Conservation (phyloP, 1,284 basidiomycete genomes). For the Malassezia nana region DNA sequence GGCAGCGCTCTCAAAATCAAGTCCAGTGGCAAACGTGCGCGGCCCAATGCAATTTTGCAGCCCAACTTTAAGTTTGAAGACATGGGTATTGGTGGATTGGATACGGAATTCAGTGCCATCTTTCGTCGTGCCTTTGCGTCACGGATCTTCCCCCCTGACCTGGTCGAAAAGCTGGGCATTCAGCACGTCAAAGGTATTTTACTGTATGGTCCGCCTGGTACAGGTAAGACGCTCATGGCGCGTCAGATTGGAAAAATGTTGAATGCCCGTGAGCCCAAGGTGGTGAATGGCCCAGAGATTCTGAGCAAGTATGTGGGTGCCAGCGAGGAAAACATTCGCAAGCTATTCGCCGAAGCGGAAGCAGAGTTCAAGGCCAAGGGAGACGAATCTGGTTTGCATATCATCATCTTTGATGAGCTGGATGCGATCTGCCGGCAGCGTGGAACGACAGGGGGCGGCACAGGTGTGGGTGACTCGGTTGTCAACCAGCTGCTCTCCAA, state of each 20-base stretch:
- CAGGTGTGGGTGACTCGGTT: conserved; percentile 93
- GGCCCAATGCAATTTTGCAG: conserved; percentile 87
- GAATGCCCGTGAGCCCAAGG: conserved; percentile 93
- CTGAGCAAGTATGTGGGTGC: conserved; percentile 95
- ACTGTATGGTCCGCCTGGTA: conserved; percentile 90
- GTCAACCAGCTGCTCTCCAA: conserved; percentile 98
- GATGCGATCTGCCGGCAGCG: conserved; percentile 99
- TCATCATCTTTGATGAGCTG: conserved; percentile 98
- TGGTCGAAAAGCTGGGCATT: conserved; percentile 96
- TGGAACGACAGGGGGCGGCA: conserved; percentile 58
- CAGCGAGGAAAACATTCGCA: conserved; percentile 96
- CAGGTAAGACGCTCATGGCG: conserved; percentile 96
- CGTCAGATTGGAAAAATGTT: conserved; percentile 99
- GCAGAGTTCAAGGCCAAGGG: conserved; percentile 98
- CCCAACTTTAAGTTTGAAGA: conserved; percentile 99
- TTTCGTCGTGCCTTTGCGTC: conserved; percentile 98
- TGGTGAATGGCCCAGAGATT: conserved; percentile 97
- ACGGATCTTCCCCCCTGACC: conserved; percentile 88
- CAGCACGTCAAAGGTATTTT: conserved; percentile 97
- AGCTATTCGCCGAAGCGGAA: conserved; percentile 94
- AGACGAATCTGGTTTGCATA: conserved; percentile 95
- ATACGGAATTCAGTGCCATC: conserved; percentile 87
- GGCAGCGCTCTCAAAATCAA: conserved; percentile 78
- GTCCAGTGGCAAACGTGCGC: conserved; percentile 80
- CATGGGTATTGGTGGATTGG: conserved; percentile 98